Conservation (phyloP, 768 basidiomycete genomes). For the Mycena vulgaris region DNA sequence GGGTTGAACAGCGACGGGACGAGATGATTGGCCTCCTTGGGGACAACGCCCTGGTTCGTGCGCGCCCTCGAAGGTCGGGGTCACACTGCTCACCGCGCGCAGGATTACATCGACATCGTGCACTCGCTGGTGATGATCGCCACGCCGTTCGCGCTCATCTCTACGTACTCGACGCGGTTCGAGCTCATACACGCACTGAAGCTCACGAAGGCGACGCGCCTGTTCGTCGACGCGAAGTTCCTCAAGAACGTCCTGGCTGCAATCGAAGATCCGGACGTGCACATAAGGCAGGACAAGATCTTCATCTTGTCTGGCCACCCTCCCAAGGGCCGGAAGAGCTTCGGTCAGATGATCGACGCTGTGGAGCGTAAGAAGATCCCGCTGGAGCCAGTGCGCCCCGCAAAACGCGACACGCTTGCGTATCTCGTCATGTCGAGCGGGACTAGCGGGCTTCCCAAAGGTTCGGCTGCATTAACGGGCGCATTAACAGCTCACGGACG, state of each 20-base stretch:
- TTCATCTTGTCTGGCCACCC: constrained; percentile 62
- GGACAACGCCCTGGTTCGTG: constrained; percentile 76
- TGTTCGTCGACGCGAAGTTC: constrained; percentile 69
- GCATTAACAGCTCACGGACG: neutral
- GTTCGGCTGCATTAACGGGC: constrained; percentile 47
- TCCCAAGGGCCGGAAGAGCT: constrained; percentile 57
- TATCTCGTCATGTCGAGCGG: constrained; percentile 86
- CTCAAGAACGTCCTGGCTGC: constrained; percentile 45
- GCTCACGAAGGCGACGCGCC: constrained; percentile 61
- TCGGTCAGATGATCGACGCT: constrained; percentile 60
- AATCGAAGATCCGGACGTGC: constrained; percentile 46
- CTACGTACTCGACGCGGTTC: constrained; percentile 68
- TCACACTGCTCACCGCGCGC: neutral
- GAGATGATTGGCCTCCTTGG: constrained; percentile 81
- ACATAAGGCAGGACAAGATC: constrained; percentile 59
- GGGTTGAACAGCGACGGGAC: constrained; percentile 62
- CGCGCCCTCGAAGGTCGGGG: neutral
- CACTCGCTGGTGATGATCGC: constrained; percentile 65
- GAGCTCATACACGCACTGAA: constrained; percentile 69
- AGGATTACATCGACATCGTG: constrained; percentile 72
- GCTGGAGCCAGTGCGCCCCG: constrained; percentile 60
- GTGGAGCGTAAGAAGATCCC: constrained; percentile 56
- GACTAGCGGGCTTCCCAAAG: constrained; percentile 84
- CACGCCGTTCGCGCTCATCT: constrained; percentile 68
- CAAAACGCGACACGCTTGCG: constrained; percentile 68